Percentiles rank a stretch among this genome's conserved stretches.
Evolutionary conservation across 1,284 basidiomycete species (phyloP).

Genomic region (Boletus semigastroideus): DNA sequence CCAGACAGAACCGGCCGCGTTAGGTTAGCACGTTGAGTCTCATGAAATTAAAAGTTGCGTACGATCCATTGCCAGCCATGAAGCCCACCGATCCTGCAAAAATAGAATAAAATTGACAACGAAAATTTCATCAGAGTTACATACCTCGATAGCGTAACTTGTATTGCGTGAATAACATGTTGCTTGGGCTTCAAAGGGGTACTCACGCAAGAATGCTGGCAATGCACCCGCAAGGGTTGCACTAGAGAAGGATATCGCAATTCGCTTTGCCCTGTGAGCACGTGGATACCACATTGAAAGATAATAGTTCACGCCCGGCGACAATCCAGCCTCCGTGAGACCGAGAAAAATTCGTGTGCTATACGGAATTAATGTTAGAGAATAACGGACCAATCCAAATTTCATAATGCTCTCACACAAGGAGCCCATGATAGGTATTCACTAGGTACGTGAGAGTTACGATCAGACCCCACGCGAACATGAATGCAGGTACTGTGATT

Average conservation of each 20-base stretch:
- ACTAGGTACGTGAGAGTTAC: constrained; percentile 41
- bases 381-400: background rate
- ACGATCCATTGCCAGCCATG: background rate
- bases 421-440: constrained; percentile 32
- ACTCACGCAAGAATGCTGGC: background rate
- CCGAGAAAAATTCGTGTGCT: constrained; percentile 42
- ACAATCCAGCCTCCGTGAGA: constrained; percentile 51
- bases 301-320: constrained; percentile 53
- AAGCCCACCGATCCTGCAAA: background rate
- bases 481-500: constrained; percentile 43
- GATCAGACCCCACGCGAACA: constrained; percentile 50
- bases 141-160: background rate
- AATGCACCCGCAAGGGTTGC: constrained; percentile 49
- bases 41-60: background rate
- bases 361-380: background rate
- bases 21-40: background rate
- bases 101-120: background rate
- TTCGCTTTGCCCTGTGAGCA: constrained; percentile 45
- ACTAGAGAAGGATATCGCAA: constrained; percentile 58
- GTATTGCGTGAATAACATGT: background rate
- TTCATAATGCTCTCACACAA: constrained; percentile 18
- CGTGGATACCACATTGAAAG: constrained; percentile 53
- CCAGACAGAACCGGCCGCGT: background rate
- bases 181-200: background rate
- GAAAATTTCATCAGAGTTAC: background rate